Evolutionary conservation across 225 moss, liverwort and hornwort genomes (phyloP).

Genomic region (Physcomitrium patens): DNA sequence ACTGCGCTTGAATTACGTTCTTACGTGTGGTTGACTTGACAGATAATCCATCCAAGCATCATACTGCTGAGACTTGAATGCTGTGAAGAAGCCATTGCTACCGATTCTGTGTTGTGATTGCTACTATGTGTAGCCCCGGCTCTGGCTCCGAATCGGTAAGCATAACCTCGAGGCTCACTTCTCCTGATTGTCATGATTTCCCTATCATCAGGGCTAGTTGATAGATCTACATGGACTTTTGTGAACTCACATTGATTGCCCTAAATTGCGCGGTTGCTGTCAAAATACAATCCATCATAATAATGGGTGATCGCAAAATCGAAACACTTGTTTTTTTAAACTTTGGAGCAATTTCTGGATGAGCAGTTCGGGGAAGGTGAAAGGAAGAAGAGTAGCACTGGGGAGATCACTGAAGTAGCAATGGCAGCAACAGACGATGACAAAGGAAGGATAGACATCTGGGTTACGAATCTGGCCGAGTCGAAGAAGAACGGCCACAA

Average conservation of each 20-base stretch:
- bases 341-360: conserved; percentile 2
- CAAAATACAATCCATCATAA: neutral
- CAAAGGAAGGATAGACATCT: conserved; percentile 37
- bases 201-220: neutral
- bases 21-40: conserved; percentile 27
- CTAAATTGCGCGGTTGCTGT: neutral
- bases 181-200: neutral
- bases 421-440: conserved; percentile 37
- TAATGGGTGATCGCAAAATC: neutral
- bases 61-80: conserved; percentile 18
- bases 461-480: conserved; percentile 33
- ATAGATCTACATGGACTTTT: neutral
- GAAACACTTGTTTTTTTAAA: neutral
- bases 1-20: neutral
- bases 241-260: neutral
- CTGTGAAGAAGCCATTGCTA: neutral
- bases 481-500: conserved; percentile 15
- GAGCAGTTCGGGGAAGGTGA: conserved; percentile 31
- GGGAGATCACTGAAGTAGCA: neutral
- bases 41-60: conserved; percentile 22
- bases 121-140: conserved; percentile 39
- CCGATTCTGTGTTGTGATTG: conserved; percentile 20
- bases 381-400: neutral
- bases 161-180: neutral
- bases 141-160: conserved; percentile 34